phyloP scores from a whole-genome alignment of 2,329 filamentous ascomycete genomes.

The Fusarium haematococcum region DNA sequence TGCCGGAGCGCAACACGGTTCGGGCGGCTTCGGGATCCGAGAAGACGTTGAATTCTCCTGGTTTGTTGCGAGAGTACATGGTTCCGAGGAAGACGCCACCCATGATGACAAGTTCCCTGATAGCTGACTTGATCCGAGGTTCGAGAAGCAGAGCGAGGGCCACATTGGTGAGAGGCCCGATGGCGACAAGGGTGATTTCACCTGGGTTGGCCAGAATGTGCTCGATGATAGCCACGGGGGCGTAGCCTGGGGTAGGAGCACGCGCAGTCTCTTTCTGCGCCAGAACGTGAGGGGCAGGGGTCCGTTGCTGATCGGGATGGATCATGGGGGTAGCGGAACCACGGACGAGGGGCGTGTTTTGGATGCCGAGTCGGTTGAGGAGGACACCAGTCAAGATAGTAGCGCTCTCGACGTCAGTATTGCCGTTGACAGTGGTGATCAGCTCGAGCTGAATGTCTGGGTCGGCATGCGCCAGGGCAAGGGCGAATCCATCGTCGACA shows the following conservation, averaged over 20 bases:
- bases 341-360: conserved; percentile 10
- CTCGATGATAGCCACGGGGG: conserved; percentile 15
- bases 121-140: conserved; percentile 8
- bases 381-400: conserved; percentile 47
- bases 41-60: conserved; percentile 24
- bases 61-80: conserved; percentile 10
- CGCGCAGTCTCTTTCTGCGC: conserved; percentile 9
- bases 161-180: conserved; percentile 23
- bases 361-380: conserved; percentile 9
- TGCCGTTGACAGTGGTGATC: conserved; percentile 83
- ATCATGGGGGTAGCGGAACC: conserved; percentile 16
- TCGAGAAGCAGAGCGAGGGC: conserved; percentile 17
- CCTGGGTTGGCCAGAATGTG: conserved; percentile 21
- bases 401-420: conserved; percentile 90
- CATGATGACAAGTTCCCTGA: conserved; percentile 26
- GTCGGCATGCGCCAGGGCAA: conserved; percentile 53
- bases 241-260: conserved; percentile 4
- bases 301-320: conserved; percentile 1
- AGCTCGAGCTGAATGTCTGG: conserved; percentile 77
- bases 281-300: conserved; percentile 5
- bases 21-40: conserved; percentile 21
- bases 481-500: conserved; percentile 72
- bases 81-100: conserved; percentile 16
- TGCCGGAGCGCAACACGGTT: conserved; percentile 9
- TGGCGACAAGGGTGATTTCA: conserved; percentile 21